These are phyloP conservation scores for Wilcoxina mikolae DNA, from an alignment of 495 filamentous ascomycete genomes.

Conservation along the genomic window DNA sequence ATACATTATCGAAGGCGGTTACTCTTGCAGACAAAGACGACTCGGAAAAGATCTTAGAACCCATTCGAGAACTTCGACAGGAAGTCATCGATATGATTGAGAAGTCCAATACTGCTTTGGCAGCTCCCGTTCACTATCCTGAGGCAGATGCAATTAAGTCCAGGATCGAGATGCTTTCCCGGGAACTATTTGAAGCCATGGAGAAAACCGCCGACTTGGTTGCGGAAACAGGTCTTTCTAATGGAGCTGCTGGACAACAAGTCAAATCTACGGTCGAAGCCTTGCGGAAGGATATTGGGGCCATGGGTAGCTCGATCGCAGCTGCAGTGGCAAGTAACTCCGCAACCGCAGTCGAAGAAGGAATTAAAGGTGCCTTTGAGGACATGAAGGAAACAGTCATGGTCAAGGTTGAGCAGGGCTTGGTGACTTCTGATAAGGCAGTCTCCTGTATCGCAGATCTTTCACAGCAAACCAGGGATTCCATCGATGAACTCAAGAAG, in stretches of 20 bases:
- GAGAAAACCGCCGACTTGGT: constrained; percentile 39
- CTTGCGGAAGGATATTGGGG: constrained; percentile 18
- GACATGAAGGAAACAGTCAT: constrained; percentile 53
- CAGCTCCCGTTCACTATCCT: constrained; percentile 52
- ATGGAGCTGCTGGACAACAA: constrained; percentile 12
- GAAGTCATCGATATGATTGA: constrained; percentile 36
- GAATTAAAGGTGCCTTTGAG: constrained; percentile 50
- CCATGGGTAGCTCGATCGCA: constrained; percentile 20
- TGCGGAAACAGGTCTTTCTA: constrained; percentile 13
- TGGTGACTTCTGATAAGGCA: constrained; percentile 62
- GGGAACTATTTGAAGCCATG: constrained; percentile 59
- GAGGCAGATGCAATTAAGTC: constrained; percentile 48
- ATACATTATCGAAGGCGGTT: constrained; percentile 21
- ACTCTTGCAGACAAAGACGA: constrained; percentile 44
- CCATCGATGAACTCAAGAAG: constrained; percentile 51
- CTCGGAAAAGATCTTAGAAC: constrained; percentile 48
- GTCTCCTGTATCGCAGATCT: constrained; percentile 56
- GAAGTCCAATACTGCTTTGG: constrained; percentile 54
- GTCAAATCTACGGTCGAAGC: constrained; percentile 17
- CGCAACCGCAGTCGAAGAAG: constrained; percentile 44
- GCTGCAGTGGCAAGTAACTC: constrained; percentile 16
- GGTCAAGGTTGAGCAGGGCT: constrained; percentile 51
- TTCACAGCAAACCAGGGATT: constrained; percentile 48
- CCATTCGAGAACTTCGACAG: constrained; percentile 50
- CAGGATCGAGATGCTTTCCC: constrained; percentile 27